Evolutionary conservation across 208 protist genomes (phyloP), one percentile per base, ranked within the genome.

Genomic region (Leishmania amazonensis): DNA sequence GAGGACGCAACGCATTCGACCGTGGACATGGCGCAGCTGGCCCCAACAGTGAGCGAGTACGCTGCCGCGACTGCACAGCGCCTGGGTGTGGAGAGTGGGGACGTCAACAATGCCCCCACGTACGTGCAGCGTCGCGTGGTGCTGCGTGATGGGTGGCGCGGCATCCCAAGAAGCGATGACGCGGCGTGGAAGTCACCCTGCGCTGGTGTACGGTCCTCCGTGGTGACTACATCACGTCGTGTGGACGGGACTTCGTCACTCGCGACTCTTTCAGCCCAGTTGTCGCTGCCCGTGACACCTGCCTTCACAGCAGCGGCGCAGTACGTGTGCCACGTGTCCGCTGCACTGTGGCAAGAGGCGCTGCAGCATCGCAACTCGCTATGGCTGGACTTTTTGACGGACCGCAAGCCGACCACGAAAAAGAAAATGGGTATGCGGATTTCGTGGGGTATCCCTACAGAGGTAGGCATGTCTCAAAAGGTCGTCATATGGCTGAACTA

Each of bases 401-500:
- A 90, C 45, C 80, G 70, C 38, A 47, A 51, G 11, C 64, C 84
- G 6, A 84, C 80, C 7, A 84, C 82, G 42, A 60, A 51, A 8
- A 83, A 81, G 38, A 81, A 75, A 28, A 84, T 75, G 28, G 85
- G 85, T 3, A 81, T 76, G n/a, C 72, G 51, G 6, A 73, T 35
- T 0, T 76, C 81, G 53, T 91, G 85, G 84, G 88, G 88, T 47
- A 51, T 83, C 3, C 72, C 81, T 35, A 73, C 81, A n/a, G 84
- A 86, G 64, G 72, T 90, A 38, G 85, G 74, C 9, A 83, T 88
- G 79, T 81, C 77, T 40, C 82, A 84, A 67, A 91, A 91, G 79
- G 62, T 81, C 31, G 79, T 83, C 54, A 19, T 85, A 19, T 87
- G 82, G 85, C 83, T 88, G 76, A 51, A 1, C 89, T 89, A 31